Conservation (phyloP, 1,284 basidiomycete genomes). For the Peniophora sp. region DNA sequence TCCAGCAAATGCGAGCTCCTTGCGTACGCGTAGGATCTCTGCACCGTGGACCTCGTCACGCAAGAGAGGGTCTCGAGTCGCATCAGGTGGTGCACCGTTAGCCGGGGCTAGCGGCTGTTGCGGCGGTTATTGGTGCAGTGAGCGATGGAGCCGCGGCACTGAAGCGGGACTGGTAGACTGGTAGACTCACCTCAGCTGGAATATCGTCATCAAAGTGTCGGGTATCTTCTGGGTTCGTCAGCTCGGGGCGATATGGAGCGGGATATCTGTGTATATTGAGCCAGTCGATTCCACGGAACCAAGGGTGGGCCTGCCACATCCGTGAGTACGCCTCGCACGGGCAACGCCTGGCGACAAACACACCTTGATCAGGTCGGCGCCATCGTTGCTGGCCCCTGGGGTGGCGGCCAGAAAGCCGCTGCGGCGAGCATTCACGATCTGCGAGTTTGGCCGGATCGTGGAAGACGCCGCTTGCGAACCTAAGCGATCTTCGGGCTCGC, state of each 20-base stretch:
- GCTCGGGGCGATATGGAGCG: constrained; percentile 84
- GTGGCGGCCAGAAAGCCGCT: constrained; percentile 61
- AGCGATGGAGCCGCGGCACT: background rate
- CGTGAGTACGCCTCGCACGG: background rate
- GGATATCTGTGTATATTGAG: constrained; percentile 68
- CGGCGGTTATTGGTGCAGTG: constrained; percentile 1
- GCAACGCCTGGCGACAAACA: background rate
- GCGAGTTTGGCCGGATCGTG: constrained; percentile 67
- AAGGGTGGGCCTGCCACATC: constrained; percentile 62
- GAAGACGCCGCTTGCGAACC: constrained; percentile 68
- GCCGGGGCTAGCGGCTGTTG: constrained; percentile 79
- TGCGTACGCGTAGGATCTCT: constrained; percentile 83
- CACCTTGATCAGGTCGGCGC: constrained; percentile 83
- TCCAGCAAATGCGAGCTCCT: constrained; percentile 84
- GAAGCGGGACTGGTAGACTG: background rate
- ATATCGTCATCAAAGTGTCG: constrained; percentile 91
- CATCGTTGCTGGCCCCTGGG: constrained; percentile 58
- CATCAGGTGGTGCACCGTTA: constrained; percentile 75
- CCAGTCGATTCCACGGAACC: constrained; percentile 86
- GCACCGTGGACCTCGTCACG: constrained; percentile 79
- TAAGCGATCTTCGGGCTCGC: constrained; percentile 90
- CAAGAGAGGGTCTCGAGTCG: constrained; percentile 83
- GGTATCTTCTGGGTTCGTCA: constrained; percentile 76
- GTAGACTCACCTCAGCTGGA: constrained; percentile 69
- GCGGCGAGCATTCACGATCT: constrained; percentile 65